Conservation (phyloP, 23 red algal species). For the Gracilaria gracilis region DNA sequence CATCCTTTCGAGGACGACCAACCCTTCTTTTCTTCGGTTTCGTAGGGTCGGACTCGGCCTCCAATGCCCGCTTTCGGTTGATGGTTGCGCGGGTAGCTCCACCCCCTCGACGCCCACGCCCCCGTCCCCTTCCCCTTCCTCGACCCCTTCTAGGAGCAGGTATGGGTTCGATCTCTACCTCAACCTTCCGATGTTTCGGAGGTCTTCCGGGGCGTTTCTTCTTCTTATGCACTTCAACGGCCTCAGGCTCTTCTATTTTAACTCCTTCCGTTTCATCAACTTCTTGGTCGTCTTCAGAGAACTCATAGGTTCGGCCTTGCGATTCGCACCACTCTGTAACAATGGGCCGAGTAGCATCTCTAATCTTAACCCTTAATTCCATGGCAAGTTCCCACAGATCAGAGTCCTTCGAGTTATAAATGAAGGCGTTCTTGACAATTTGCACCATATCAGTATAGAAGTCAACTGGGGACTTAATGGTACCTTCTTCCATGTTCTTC, state of each 20-base stretch:
- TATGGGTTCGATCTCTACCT: not conserved
- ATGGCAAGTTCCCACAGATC: slow-evolving; percentile 79
- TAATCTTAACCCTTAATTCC: slow-evolving; percentile 51
- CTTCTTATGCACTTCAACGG: not conserved
- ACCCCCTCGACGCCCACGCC: slow-evolving; percentile 29
- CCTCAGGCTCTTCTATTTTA: not conserved
- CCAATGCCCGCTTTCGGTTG: slow-evolving; percentile 9
- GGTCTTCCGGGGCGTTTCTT: slow-evolving; percentile 19
- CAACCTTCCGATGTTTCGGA: slow-evolving; percentile 17
- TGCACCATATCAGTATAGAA: slow-evolving; percentile 65
- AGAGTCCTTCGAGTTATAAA: slow-evolving; percentile 68
- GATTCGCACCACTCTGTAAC: slow-evolving; percentile 42
- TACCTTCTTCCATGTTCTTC: slow-evolving; percentile 56
- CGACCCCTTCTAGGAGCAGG: slow-evolving; percentile 19
- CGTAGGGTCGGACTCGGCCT: not conserved
- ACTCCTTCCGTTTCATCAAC: not conserved
- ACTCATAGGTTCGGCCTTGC: slow-evolving; percentile 10
- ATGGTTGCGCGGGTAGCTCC: not conserved
- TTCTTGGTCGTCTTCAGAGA: slow-evolving; percentile 36
- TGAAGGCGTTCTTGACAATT: slow-evolving; percentile 81
- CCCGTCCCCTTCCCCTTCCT: slow-evolving; percentile 37
- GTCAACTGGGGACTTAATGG: slow-evolving; percentile 60
- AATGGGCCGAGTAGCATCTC: slow-evolving; percentile 37
- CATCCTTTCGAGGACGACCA: slow-evolving; percentile 21
- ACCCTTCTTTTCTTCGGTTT: slow-evolving; percentile 37